Evolutionary conservation across 106 monocot genomes (phyloP), one percentile per base, ranked within the genome.

Genomic region (Allium sativum): DNA sequence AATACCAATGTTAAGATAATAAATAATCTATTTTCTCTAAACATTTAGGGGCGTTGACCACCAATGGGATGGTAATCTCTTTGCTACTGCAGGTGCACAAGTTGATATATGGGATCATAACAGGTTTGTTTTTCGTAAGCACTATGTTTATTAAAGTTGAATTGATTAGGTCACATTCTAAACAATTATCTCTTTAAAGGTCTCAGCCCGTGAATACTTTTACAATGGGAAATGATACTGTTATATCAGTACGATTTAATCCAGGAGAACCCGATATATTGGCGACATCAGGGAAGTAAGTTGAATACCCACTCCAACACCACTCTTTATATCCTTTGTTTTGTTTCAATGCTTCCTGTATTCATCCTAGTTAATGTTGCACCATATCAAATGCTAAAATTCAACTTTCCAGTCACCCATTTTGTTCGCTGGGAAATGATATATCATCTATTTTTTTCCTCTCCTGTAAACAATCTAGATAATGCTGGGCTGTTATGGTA

Each of bases 21-120:
- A 31, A 31, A 31, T 31, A 31, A 31, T 31, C 31, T 31, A 2
- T 64, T 61, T 48, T 14, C 47, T 17, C 43, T 41, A 10, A 14
- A 59, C 52, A 12, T 18, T 19, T 59, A 98, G 98, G 81, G 91
- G 71, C 66, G 82, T 83, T 70, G 98, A 98, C 79, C 91, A 98
- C 74, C 98, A 98, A 65, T 92, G 87, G 91, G 72, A 79, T 76
- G 73, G 82, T 41, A 80, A 70, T 81, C 73, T 88, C 45, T 98
- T 92, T 85, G 98, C 92, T 45, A 98, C 98, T 42, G 91, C 72
- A 65, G 91, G 92, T 78, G 84, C 84, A 53, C 98, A 98, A 62
- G 88, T 98, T 74, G 98, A 92, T 68, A 83, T 98, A 74, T 98
- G 98, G 98, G 91, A 98, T 88, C 88, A 76, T 64, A 80, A 88